phyloP scores from a whole-genome alignment of 352 stramenopile species.

The Phytophthora sansomeana region DNA sequence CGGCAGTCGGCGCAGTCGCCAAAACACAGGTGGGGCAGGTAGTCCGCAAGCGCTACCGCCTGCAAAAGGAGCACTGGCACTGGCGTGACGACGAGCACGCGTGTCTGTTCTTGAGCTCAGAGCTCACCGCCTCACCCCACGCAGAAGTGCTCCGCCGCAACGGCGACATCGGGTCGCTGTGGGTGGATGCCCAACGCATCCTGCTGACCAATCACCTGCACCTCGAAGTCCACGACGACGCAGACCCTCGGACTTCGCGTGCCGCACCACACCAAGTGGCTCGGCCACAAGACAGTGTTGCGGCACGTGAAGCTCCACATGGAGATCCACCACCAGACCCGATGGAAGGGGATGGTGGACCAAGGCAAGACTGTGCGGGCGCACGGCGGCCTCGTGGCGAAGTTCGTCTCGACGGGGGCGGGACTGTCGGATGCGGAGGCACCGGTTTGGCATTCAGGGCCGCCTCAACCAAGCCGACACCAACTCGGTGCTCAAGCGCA shows the following conservation, averaged over 20 bases:
- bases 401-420: too few relatives aligned
- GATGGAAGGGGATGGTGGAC: too few relatives aligned
- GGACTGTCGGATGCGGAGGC: too few relatives aligned
- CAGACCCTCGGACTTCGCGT: too few relatives aligned
- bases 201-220: too few relatives aligned
- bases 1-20: constrained; percentile 2
- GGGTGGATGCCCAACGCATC: too few relatives aligned
- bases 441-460: too few relatives aligned
- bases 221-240: too few relatives aligned
- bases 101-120: not conserved
- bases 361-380: not conserved
- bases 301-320: not conserved
- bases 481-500: too few relatives aligned
- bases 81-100: not conserved
- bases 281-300: not conserved
- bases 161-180: not conserved
- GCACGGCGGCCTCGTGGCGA: too few relatives aligned
- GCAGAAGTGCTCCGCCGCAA: not conserved
- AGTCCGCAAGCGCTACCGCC: not conserved
- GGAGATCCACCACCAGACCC: too few relatives aligned
- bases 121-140: not conserved
- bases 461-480: too few relatives aligned
- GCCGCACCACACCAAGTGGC: not conserved
- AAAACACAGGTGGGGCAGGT: constrained; percentile 17
- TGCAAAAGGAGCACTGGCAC: not conserved